Percentiles rank a stretch among this genome's conserved stretches.
These are phyloP conservation scores for Diaporthe capsici DNA, from an alignment of 2,329 filamentous ascomycete species.

Conservation along the genomic window DNA sequence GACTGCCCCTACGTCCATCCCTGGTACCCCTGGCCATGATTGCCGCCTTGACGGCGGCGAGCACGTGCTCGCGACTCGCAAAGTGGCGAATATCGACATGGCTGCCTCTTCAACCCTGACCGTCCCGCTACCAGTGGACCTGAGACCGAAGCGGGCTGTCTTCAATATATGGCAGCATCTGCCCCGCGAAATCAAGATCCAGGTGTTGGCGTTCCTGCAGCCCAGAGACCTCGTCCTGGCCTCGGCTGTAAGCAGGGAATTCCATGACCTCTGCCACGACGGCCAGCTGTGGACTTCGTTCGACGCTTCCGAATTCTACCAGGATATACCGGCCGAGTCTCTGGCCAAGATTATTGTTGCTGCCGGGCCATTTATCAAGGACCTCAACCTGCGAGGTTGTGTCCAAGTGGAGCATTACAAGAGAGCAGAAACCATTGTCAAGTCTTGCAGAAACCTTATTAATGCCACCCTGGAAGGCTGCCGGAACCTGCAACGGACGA, in stretches of 20 bases:
- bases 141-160: constrained; percentile 63
- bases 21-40: constrained; percentile 57
- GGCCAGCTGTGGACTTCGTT: constrained; percentile 92
- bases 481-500: constrained; percentile 82
- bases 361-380: constrained; percentile 90
- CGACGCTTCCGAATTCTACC: constrained; percentile 89
- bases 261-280: constrained; percentile 89
- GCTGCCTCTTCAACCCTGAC: constrained; percentile 53
- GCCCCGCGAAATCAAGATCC: constrained; percentile 85
- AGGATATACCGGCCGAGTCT: constrained; percentile 85
- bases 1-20: constrained; percentile 55
- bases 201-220: constrained; percentile 81
- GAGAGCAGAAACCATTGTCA: constrained; percentile 81
- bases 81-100: constrained; percentile 64
- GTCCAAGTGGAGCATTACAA: constrained; percentile 89
- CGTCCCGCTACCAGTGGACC: constrained; percentile 74
- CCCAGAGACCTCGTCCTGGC: constrained; percentile 86
- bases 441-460: constrained; percentile 87
- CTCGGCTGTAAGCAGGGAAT: constrained; percentile 83
- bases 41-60: constrained; percentile 58
- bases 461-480: constrained; percentile 92
- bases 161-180: constrained; percentile 84
- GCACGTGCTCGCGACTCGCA: constrained; percentile 67
- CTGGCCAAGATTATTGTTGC: constrained; percentile 87
- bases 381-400: constrained; percentile 92